Evolutionary conservation across 345 rosid species (phyloP), one percentile per base, ranked within the genome.

Genomic region (Noccaea caerulescens): DNA sequence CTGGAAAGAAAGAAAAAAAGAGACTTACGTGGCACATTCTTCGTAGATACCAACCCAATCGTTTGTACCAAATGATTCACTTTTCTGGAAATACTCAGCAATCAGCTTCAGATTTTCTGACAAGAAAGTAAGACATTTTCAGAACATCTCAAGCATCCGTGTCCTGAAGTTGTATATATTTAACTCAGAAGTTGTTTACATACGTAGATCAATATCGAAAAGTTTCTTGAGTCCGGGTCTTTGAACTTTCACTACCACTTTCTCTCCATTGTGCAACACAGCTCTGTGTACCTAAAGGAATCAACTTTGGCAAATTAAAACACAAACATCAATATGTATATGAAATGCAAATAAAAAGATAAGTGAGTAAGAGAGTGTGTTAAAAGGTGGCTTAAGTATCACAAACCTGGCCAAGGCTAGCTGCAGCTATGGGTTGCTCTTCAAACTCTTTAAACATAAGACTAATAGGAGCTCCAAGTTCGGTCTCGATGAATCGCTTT

Each of bases 381-480:
- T 30, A n/a, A 50, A 14, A 66, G 36, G 47, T 60, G 39, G 47
- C 20, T 61, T 61, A 53, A 36, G 45, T 80, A 70, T 79, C 79
- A 80, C 84, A 79, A 82, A 93, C 98, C 92, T 93, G 98, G 76
- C 98, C 98, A 85, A 93, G 98, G 78, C 97, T 93, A 82, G 98
- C 98, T 42, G 97, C 98, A 69, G 98, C 98, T 63, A 93, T 84
- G n/a, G 98, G 96, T 71, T 52, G 85, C 51, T 93, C 96, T 82
- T 93, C 98, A 72, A 93, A 89, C 71, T 81, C 92, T 84, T 80
- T 87, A 69, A 72, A 93, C 76, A 93, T 69, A 44, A 83, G 61
- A 51, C 82, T 72, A 3, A 93, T 76, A 7, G 97, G 82, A 77
- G 91, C 89, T 64, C 96, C 98, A 64, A 93, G 82, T 76, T 93